These are phyloP conservation scores for Euphorbia schlechtendalii DNA, from an alignment of 441 rosid species.

Conservation along the genomic window DNA sequence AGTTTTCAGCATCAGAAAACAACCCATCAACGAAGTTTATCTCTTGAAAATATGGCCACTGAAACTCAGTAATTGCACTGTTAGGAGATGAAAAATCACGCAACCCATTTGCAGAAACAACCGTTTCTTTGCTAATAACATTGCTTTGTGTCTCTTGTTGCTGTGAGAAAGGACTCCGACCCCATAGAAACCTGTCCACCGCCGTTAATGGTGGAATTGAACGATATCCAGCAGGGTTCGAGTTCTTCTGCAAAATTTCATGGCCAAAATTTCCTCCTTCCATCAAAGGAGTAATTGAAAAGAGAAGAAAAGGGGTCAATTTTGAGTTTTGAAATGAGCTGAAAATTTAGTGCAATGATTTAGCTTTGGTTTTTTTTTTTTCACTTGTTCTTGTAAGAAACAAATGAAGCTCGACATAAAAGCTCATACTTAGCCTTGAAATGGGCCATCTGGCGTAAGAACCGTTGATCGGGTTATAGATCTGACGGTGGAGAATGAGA, in stretches of 20 bases:
- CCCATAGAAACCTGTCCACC: constrained; percentile 62
- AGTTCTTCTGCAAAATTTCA: constrained; percentile 20
- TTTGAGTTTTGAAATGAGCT: constrained; percentile 22
- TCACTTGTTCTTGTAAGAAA: constrained; percentile 18
- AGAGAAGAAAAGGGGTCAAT: constrained; percentile 13
- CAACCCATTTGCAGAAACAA: constrained; percentile 21
- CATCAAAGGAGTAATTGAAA: constrained; percentile 24
- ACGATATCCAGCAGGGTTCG: constrained; percentile 17
- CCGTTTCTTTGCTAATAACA: constrained; percentile 19
- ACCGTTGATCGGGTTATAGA: constrained; percentile 28
- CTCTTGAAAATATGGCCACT: constrained; percentile 29
- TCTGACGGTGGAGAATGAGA: constrained; percentile 32
- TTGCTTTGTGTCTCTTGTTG: constrained; percentile 20
- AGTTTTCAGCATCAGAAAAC: constrained; percentile 26
- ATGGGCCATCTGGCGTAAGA: constrained; percentile 26
- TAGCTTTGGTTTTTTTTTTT: not conserved
- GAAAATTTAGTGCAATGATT: not conserved
- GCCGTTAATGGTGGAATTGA: constrained; percentile 63
- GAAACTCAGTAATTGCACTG: constrained; percentile 20
- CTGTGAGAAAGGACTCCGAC: constrained; percentile 29
- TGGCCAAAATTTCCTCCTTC: constrained; percentile 25
- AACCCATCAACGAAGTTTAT: constrained; percentile 32
- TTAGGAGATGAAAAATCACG: constrained; percentile 18
- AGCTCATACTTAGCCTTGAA: constrained; percentile 30
- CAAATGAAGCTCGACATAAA: constrained; percentile 22